A percentile compares a stretch with the other conserved stretches of the same genome.
Evolutionary conservation across 169 alveolate species (phyloP).

Genomic region (Eimeria maxima): DNA sequence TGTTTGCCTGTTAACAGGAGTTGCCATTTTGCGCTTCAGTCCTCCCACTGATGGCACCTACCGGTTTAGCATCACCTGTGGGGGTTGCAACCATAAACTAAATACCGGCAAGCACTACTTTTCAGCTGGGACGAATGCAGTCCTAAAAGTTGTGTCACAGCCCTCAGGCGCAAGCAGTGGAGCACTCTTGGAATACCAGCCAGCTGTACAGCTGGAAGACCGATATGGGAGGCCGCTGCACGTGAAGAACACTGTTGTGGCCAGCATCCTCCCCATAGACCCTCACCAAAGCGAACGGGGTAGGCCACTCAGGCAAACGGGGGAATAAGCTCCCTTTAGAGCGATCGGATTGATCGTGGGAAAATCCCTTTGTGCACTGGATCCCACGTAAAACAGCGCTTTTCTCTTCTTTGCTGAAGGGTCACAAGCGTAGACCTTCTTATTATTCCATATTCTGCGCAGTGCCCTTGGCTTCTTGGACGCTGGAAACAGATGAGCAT

Average conservation of each 20-base stretch:
- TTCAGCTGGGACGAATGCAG: constrained; percentile 61
- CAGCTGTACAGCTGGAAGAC: constrained; percentile 59
- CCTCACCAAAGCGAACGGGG: not conserved
- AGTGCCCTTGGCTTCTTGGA: constrained; percentile 56
- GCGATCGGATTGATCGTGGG: not conserved
- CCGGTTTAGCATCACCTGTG: constrained; percentile 68
- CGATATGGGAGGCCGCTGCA: constrained; percentile 29
- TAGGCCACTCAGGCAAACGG: not conserved
- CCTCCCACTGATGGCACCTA: constrained; percentile 49
- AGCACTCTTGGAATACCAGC: constrained; percentile 43
- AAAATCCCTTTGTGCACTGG: not conserved
- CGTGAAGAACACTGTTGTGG: constrained; percentile 3
- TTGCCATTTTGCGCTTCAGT: constrained; percentile 61
- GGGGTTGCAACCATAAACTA: constrained; percentile 46
- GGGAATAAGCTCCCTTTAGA: not conserved
- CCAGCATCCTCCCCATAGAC: constrained; percentile 16
- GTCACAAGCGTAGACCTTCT: not conserved
- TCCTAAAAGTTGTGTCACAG: not conserved
- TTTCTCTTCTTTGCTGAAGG: not conserved
- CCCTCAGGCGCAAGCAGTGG: constrained; percentile 73
- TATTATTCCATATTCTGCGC: not conserved
- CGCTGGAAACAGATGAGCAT: constrained; percentile 33
- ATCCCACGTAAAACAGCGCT: not conserved
- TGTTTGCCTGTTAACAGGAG: constrained; percentile 36
- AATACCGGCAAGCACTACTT: constrained; percentile 37